These are phyloP conservation scores for Hypoxylon sp. DNA, from an alignment of 2,329 filamentous ascomycete genomes.

Conservation along the genomic window DNA sequence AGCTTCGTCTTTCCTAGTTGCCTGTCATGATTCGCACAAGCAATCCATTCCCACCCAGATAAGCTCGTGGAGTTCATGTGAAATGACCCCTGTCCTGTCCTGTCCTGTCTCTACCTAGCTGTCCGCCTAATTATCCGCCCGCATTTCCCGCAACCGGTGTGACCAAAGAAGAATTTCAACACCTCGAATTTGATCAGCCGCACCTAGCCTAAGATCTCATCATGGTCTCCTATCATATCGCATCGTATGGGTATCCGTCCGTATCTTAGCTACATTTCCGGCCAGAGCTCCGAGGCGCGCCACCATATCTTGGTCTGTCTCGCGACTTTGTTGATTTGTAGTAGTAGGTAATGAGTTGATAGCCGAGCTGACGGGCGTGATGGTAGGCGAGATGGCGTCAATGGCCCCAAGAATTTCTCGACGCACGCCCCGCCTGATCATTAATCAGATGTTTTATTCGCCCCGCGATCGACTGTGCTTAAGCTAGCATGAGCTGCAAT, in stretches of 20 bases:
- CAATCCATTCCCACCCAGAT: conserved; percentile 34
- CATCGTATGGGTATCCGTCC: conserved; percentile 24
- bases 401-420: conserved; percentile 7
- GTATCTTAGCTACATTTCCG: conserved; percentile 31
- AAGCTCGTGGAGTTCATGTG: conserved; percentile 32
- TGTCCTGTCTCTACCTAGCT: background rate
- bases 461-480: conserved; percentile 23
- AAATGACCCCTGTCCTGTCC: conserved; percentile 3
- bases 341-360: no score
- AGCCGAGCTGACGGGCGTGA: conserved; percentile 17
- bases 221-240: conserved; percentile 15
- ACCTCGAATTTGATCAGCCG: conserved; percentile 10
- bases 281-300: conserved; percentile 21
- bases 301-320: no score
- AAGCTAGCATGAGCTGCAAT: background rate
- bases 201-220: no score
- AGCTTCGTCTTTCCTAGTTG: no score
- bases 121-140: conserved; percentile 7
- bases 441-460: conserved; percentile 13
- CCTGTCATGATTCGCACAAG: conserved; percentile 30
- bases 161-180: background rate
- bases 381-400: conserved; percentile 28
- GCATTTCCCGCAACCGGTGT: conserved; percentile 20
- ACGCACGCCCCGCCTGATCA: conserved; percentile 9
- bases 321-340: no score